Conservation (phyloP, 441 rosid species). For the Aquilaria agallochum region DNA sequence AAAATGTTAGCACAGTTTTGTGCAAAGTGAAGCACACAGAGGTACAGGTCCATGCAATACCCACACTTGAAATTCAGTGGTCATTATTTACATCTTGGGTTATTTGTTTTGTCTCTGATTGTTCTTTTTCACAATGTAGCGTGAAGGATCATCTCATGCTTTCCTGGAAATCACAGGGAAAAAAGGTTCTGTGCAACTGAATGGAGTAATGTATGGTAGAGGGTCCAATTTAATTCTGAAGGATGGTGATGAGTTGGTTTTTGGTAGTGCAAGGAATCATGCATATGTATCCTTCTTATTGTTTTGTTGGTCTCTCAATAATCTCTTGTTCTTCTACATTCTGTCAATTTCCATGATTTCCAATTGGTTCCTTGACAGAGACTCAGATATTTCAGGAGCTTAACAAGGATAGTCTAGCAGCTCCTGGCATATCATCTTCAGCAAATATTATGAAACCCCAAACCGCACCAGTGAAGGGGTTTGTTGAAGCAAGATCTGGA, state of each 20-base stretch:
- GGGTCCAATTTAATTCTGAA: slow-evolving; percentile 40
- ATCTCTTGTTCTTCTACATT: too few species aligned
- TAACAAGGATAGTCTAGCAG: slow-evolving; percentile 51
- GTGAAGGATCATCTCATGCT: slow-evolving; percentile 63
- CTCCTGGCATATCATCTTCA: slow-evolving; percentile 58
- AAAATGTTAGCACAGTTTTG: slow-evolving; percentile 44
- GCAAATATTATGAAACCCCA: slow-evolving; percentile 74
- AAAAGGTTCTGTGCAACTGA: slow-evolving; percentile 86
- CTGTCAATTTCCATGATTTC: too few species aligned
- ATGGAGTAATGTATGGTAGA: slow-evolving; percentile 60
- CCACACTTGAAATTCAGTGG: background rate
- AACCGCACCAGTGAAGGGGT: slow-evolving; percentile 57
- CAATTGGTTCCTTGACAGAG: slow-evolving; percentile 42
- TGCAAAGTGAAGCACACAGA: slow-evolving; percentile 78
- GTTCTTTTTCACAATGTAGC: slow-evolving; percentile 32
- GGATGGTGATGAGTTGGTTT: slow-evolving; percentile 95
- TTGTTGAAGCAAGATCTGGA: slow-evolving; percentile 77
- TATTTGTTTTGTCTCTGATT: background rate
- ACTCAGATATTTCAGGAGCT: slow-evolving; percentile 86
- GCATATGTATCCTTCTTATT: slow-evolving; percentile 89
- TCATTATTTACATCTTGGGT: slow-evolving; percentile 1
- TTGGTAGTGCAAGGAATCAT: slow-evolving; percentile 64
- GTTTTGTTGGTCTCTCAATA: too few species aligned
- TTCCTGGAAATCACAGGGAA: slow-evolving; percentile 73
- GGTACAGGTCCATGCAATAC: slow-evolving; percentile 37